phyloP scores from a whole-genome alignment of 768 basidiomycete species.

The Dacryopinax primogenitus region DNA sequence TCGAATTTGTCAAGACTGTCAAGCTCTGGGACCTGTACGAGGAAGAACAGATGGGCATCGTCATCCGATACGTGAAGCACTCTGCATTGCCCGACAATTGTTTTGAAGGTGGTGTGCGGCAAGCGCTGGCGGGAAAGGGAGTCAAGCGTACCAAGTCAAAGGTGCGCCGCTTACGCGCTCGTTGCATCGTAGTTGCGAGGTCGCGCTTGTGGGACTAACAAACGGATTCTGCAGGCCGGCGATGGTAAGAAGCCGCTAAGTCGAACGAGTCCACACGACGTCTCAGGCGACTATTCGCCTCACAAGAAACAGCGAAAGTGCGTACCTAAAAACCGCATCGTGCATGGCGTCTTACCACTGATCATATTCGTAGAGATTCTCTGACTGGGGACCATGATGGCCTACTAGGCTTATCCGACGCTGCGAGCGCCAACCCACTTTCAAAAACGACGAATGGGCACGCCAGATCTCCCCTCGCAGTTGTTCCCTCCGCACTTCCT shows the following conservation, averaged over 20 bases:
- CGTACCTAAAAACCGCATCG: background rate
- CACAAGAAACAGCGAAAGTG: slow-evolving; percentile 4
- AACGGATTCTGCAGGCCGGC: background rate
- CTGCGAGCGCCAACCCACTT: background rate
- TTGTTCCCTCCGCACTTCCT: background rate
- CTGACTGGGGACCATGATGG: background rate
- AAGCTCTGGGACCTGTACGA: slow-evolving; percentile 95
- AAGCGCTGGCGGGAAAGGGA: slow-evolving; percentile 41
- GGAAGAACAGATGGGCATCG: slow-evolving; percentile 82
- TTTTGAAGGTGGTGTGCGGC: slow-evolving; percentile 69
- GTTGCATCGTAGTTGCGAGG: no score
- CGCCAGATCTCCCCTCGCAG: slow-evolving; percentile 4
- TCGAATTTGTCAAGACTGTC: slow-evolving; percentile 85
- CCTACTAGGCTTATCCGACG: background rate
- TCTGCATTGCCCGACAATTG: slow-evolving; percentile 68
- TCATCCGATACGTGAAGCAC: slow-evolving; percentile 85
- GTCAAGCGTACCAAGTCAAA: slow-evolving; percentile 63
- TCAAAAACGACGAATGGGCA: background rate
- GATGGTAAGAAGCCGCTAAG: slow-evolving; percentile 5
- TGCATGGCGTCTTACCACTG: background rate
- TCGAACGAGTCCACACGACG: background rate
- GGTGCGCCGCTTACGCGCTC: slow-evolving; percentile 34
- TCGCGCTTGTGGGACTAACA: background rate
- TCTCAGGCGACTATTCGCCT: background rate
- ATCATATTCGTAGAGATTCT: background rate